A percentile compares a stretch with the other conserved stretches of the same genome.
Conservation (phyloP, 371 early-diverging fungal species). For the Synchytrium microbalum region DNA sequence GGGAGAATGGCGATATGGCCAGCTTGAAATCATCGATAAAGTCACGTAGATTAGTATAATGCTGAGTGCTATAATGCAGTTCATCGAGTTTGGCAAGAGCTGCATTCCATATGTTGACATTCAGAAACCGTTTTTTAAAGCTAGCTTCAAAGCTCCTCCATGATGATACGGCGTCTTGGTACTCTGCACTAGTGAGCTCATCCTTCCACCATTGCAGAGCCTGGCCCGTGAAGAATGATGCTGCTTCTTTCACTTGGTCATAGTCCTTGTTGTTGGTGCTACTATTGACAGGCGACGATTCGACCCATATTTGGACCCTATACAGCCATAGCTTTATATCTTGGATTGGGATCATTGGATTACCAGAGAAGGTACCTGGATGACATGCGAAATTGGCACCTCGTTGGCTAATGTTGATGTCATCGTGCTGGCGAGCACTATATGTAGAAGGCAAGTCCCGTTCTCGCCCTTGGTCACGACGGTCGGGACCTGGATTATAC, state of each 20-base stretch:
- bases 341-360: background rate
- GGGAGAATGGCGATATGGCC: background rate
- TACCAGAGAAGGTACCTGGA: background rate
- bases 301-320: background rate
- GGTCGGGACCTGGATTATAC: too few species aligned
- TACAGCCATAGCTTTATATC: background rate
- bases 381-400: background rate
- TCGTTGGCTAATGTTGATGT: too few species aligned
- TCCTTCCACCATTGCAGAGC: background rate
- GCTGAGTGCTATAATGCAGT: background rate
- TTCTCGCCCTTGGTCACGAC: too few species aligned
- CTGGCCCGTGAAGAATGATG: background rate
- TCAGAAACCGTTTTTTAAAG: background rate
- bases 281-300: background rate
- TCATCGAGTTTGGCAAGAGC: background rate
- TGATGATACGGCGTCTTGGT: background rate
- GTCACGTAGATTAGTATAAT: background rate
- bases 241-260: background rate
- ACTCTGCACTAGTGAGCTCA: background rate
- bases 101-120: background rate
- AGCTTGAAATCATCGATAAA: background rate
- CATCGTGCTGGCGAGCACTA: too few species aligned
- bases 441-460: too few species aligned
- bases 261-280: background rate
- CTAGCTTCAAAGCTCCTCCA: background rate